Conservation (phyloP, 2,329 filamentous ascomycete genomes). For the Penicillium sclerotigenum region DNA sequence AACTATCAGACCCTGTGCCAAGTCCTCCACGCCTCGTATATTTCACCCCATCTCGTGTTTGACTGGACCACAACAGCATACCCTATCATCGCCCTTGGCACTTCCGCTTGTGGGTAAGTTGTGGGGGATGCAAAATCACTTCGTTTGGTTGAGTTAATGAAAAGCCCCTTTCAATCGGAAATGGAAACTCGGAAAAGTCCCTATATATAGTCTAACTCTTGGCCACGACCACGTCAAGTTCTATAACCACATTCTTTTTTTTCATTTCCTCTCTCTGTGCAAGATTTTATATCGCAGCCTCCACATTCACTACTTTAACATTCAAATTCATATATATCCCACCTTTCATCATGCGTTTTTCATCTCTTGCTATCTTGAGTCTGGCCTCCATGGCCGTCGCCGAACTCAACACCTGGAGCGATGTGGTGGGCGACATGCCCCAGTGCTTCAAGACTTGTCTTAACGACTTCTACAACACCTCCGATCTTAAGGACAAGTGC, state of each 20-base stretch:
- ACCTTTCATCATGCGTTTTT: conserved; percentile 10
- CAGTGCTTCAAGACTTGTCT: conserved; percentile 9
- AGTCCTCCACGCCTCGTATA: background rate
- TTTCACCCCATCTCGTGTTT: background rate
- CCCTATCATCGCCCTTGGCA: background rate
- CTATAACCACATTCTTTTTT: background rate
- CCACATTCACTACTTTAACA: conserved; percentile 23
- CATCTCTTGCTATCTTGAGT: conserved; percentile 4
- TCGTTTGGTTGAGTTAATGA: background rate
- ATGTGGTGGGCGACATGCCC: conserved; percentile 11
- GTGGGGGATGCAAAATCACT: background rate
- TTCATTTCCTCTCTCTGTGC: background rate
- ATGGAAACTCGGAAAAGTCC: background rate
- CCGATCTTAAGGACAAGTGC: conserved; percentile 8
- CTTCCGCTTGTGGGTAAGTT: background rate
- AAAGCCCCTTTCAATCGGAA: background rate
- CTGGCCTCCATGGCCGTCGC: conserved; percentile 11
- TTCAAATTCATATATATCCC: background rate
- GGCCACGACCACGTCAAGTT: background rate
- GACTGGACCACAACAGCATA: background rate
- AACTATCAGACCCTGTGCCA: background rate
- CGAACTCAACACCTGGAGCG: conserved; percentile 7
- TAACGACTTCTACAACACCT: conserved; percentile 7
- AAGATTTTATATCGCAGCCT: background rate
- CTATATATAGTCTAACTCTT: background rate